Evolutionary conservation across 2,329 filamentous ascomycete genomes (phyloP), one percentile per base, ranked within the genome.

Genomic region (Colletotrichum sojae): DNA sequence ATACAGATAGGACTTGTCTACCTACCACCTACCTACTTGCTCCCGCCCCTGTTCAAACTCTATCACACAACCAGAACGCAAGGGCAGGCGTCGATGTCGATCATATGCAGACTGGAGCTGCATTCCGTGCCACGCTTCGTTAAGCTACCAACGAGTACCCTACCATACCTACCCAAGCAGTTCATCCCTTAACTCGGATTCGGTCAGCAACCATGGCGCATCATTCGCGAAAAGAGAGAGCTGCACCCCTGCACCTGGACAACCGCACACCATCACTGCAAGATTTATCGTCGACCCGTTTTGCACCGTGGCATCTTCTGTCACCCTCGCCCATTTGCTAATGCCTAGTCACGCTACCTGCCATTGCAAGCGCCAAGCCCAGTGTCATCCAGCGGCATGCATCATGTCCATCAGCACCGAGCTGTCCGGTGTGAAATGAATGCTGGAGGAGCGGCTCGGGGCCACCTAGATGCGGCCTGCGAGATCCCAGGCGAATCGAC

Each of bases 181-280:
- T 65, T 54, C 65, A 59, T 68, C 65, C 61, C 65, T 69, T 56
- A 49, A 55, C 39, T 60, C 43, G 59, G 39, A 62, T 39, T 54
- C 40, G 55, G 55, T 56, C 61, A 45, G 40, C 20, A 54, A 15
- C 45, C 5, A 43, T 39, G 25, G 22, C 48, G 12, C 43, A 31
- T 20, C 16, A 52, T 54, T 31, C 40, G 43, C 45, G 22, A 31
- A 36, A 22, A 16, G 22, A 49, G n/a, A 9, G 39, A 36, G 43
- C 49, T 22, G 25, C 16, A 65, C 45, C 61, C 60, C 53, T 69
- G 61, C 51, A 39, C 43, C 36, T 27, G 18, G 31, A 49, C 61
- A 65, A 22, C 48, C 18, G 54, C 53, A 43, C 45, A 43, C 51
- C 18, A 22, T 49, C 39, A 56, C 36, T 54, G 49, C 55, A 36